phyloP scores from a whole-genome alignment of 73 alveolate species.

The Symbiodinium pilosum region DNA sequence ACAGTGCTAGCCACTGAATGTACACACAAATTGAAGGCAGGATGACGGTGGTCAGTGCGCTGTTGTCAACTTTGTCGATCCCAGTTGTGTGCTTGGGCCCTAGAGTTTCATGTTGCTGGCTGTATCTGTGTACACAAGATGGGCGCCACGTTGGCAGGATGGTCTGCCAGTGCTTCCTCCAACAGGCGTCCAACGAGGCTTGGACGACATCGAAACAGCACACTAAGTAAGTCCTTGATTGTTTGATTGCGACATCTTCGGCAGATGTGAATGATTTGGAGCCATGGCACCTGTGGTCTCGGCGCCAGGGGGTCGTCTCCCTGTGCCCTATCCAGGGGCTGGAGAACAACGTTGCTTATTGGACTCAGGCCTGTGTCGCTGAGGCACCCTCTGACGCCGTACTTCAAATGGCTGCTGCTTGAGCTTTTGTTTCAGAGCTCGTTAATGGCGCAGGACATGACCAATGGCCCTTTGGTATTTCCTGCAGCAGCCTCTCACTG shows the following conservation, averaged over 20 bases:
- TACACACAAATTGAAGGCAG: too few relatives aligned
- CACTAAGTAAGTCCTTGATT: too few relatives aligned
- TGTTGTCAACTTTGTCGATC: conserved; percentile 79
- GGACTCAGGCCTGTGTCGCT: conserved; percentile 49
- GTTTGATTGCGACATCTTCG: too few relatives aligned
- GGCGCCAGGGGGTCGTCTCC: conserved; percentile 42
- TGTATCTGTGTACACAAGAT: too few relatives aligned
- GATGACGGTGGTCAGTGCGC: conserved; percentile 74
- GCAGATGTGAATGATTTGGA: too few relatives aligned
- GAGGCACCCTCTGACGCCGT: conserved; percentile 4
- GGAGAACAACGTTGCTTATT: conserved; percentile 64
- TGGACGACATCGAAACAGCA: too few relatives aligned
- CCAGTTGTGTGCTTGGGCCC: conserved; percentile 29
- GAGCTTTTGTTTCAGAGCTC: too few relatives aligned
- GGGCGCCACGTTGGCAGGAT: conserved; percentile 27
- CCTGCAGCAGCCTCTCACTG: conserved; percentile 77
- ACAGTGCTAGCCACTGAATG: too few relatives aligned
- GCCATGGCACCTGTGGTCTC: too few relatives aligned
- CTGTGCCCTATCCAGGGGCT: conserved; percentile 70
- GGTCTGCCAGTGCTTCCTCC: conserved; percentile 61
- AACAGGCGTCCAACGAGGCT: conserved; percentile 50
- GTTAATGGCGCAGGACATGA: conserved; percentile 36
- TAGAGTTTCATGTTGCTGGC: neutral
- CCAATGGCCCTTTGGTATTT: conserved; percentile 57
- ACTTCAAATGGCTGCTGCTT: too few relatives aligned